These are phyloP conservation scores for Corymbia calophylla DNA, from an alignment of 441 rosid species.

Conservation along the genomic window DNA sequence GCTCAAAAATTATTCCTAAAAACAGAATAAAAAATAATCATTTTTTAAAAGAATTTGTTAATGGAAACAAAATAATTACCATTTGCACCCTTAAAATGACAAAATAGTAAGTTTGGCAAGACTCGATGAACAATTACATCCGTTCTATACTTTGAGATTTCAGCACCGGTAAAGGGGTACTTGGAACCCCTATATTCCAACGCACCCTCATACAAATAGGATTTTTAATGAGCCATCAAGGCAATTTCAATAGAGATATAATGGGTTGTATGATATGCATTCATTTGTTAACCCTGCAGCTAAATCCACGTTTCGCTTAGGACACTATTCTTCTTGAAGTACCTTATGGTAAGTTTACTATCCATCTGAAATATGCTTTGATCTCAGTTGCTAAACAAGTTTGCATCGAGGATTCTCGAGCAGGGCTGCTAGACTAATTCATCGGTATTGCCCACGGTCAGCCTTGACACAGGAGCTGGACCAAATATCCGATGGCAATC, in stretches of 20 bases:
- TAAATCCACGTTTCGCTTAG: background rate
- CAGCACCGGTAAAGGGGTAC: background rate
- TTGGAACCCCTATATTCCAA: background rate
- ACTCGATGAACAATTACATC: background rate
- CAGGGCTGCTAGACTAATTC: background rate
- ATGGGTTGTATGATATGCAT: background rate
- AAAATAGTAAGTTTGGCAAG: background rate
- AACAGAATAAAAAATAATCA: no score
- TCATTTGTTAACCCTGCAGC: background rate
- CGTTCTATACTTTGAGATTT: background rate
- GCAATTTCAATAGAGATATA: accelerated
- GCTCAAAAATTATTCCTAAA: no score
- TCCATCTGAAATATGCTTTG: background rate
- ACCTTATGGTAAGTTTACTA: background rate
- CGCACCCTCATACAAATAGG: background rate
- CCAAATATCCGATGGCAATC: background rate
- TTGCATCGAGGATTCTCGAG: background rate
- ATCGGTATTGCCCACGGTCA: background rate
- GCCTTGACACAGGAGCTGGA: background rate
- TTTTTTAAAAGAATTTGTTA: no score
- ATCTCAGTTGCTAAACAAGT: background rate
- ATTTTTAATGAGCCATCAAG: background rate
- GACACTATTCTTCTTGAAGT: background rate
- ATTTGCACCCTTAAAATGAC: no score
- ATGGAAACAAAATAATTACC: no score